These are phyloP conservation scores for Parafenestella ontariensis DNA, from an alignment of 2,329 filamentous ascomycete genomes.

Conservation along the genomic window DNA sequence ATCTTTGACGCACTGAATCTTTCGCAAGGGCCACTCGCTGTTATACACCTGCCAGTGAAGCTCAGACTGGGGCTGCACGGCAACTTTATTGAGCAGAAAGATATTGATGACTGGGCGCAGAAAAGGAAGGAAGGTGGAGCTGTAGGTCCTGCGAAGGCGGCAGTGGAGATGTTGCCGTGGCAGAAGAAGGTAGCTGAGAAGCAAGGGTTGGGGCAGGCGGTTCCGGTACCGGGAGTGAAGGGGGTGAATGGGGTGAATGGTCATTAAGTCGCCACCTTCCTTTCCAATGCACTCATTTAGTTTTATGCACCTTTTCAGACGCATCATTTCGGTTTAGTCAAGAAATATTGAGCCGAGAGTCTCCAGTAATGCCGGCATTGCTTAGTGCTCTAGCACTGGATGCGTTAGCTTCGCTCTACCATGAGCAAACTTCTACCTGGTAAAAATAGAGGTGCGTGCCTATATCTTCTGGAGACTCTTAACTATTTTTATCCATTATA, in stretches of 20 bases:
- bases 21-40: slow-evolving; percentile 48
- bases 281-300: too few species aligned
- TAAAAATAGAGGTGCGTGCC: too few species aligned
- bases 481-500: too few species aligned
- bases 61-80: slow-evolving; percentile 42
- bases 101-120: slow-evolving; percentile 40
- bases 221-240: neutral
- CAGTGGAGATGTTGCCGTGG: slow-evolving; percentile 36
- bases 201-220: slow-evolving; percentile 12
- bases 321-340: too few species aligned
- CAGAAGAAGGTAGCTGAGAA: slow-evolving; percentile 35
- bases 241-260: neutral
- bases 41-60: slow-evolving; percentile 51
- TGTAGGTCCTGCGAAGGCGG: slow-evolving; percentile 32
- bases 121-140: slow-evolving; percentile 36
- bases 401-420: too few species aligned
- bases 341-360: too few species aligned
- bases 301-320: too few species aligned
- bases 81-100: slow-evolving; percentile 41
- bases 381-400: too few species aligned
- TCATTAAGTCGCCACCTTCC: neutral
- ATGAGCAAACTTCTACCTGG: too few species aligned
- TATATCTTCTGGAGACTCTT: too few species aligned
- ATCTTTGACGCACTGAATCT: slow-evolving; percentile 53
- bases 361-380: too few species aligned